A percentile compares a stretch with the other conserved stretches of the same genome.
These are phyloP conservation scores for Scutellaria baicalensis DNA, from an alignment of 257 asterid species.

Conservation along the genomic window DNA sequence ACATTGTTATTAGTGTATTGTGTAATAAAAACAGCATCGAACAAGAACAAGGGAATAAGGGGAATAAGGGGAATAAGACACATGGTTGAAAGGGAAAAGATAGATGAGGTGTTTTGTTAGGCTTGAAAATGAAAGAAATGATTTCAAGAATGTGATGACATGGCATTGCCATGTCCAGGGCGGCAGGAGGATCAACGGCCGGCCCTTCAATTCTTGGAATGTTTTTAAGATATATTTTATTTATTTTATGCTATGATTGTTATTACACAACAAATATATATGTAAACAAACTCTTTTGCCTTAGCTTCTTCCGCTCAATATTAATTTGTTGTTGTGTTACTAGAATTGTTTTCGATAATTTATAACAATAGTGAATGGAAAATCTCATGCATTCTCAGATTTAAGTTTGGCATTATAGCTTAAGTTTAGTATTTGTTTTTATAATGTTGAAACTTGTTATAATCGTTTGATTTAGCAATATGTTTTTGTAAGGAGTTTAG, in stretches of 20 bases:
- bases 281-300: not conserved
- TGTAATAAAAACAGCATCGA: conserved; percentile 21
- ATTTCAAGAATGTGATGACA: not conserved
- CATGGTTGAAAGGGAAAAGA: conserved; percentile 10
- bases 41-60: conserved; percentile 24
- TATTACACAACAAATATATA: no score
- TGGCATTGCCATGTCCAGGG: not conserved
- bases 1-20: conserved; percentile 1
- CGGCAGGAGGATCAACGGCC: conserved; percentile 18
- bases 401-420: no score
- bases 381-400: no score
- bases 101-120: not conserved
- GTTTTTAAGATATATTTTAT: not conserved
- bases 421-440: no score
- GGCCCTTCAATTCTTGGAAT: conserved; percentile 5
- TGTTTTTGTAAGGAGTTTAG: no score
- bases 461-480: no score
- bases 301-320: conserved; percentile 20
- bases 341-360: no score
- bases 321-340: no score
- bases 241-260: no score
- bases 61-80: conserved; percentile 26
- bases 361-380: no score
- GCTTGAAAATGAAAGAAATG: not conserved
- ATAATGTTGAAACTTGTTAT: no score